Evolutionary conservation across 352 stramenopile species (phyloP).

Genomic region (Globisporangium heterothallicum): DNA sequence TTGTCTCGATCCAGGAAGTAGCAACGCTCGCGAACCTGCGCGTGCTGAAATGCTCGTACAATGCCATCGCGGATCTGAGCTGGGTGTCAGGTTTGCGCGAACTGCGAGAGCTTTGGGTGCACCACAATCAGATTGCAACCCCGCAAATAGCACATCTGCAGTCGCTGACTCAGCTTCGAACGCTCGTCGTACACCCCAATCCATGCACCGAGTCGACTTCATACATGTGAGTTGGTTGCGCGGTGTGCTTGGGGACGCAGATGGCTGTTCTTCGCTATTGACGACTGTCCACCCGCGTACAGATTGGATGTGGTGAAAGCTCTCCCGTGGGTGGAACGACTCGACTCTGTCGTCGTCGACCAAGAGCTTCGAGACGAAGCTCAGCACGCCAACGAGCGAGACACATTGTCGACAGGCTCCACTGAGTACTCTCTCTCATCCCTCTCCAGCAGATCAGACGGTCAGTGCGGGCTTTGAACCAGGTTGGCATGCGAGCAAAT

Average conservation of each 20-base stretch:
- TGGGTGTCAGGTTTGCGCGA: slow-evolving; percentile 23
- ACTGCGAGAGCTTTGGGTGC: slow-evolving; percentile 57
- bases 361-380: slow-evolving; percentile 37
- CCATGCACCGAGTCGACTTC: slow-evolving; percentile 45
- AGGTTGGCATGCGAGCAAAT: no score
- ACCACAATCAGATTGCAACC: slow-evolving; percentile 47
- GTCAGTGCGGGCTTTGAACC: background rate
- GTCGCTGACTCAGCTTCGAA: slow-evolving; percentile 34
- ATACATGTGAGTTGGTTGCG: slow-evolving; percentile 34
- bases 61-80: slow-evolving; percentile 46
- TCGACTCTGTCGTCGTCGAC: slow-evolving; percentile 42
- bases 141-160: slow-evolving; percentile 43
- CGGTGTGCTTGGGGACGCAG: background rate
- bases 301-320: slow-evolving; percentile 31
- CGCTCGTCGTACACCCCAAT: slow-evolving; percentile 62
- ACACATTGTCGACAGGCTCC: slow-evolving; percentile 22
- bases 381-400: slow-evolving; percentile 32
- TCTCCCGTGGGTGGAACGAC: slow-evolving; percentile 41
- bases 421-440: slow-evolving; percentile 33
- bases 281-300: no score
- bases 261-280: background rate
- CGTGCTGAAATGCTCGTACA: slow-evolving; percentile 51
- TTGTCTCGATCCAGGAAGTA: slow-evolving; percentile 41
- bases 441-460: slow-evolving; percentile 22
- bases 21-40: slow-evolving; percentile 31